Percentiles rank a stretch among this genome's conserved stretches.
Conservation (phyloP, 345 rosid species). For the Dipteronia dyeriana region DNA sequence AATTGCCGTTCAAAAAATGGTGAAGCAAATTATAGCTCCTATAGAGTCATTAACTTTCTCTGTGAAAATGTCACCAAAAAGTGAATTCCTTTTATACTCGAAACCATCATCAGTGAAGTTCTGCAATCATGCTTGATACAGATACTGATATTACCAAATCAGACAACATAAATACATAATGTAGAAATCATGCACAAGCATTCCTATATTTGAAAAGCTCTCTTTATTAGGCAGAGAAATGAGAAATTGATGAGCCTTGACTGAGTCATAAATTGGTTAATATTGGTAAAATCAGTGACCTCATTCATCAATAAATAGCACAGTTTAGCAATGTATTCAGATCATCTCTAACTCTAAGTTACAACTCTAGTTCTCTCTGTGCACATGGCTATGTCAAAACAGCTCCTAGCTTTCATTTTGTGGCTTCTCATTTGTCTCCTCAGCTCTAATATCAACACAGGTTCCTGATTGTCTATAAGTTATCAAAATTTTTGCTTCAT, state of each 20-base stretch:
- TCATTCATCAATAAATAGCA: not conserved
- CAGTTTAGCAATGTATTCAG: not conserved
- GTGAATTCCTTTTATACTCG: not conserved
- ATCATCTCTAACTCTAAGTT: too few species aligned
- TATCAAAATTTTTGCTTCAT: too few species aligned
- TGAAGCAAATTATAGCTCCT: not conserved
- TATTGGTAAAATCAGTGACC: not conserved
- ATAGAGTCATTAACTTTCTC: not conserved
- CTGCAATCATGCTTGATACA: not conserved
- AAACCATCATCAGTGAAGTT: not conserved
- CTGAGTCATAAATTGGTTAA: not conserved
- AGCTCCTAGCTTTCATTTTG: not conserved
- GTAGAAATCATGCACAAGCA: not conserved
- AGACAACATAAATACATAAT: not conserved
- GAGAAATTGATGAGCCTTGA: not conserved
- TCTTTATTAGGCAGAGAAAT: not conserved
- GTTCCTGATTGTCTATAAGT: not conserved
- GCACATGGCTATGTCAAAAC: not conserved
- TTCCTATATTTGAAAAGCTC: not conserved
- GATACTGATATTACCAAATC: not conserved
- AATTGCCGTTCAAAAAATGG: too few species aligned
- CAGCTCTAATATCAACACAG: not conserved
- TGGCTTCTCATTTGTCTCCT: not conserved
- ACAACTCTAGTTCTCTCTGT: not conserved
- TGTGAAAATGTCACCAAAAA: not conserved